phyloP scores from a whole-genome alignment of 768 basidiomycete species.

The Rhizopogon salebrosus region DNA sequence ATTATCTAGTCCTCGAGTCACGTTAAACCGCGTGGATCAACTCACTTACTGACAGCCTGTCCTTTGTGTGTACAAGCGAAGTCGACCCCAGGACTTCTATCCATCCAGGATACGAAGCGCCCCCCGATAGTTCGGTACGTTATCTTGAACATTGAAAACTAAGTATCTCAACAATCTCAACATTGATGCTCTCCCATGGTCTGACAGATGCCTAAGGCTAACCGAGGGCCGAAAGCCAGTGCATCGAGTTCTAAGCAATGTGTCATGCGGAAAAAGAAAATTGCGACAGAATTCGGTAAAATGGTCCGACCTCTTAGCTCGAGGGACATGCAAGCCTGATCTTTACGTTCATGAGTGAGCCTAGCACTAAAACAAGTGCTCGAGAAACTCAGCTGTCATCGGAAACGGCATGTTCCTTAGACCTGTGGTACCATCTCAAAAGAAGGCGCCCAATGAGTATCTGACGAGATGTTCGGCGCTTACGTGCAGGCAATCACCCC shows the following conservation, averaged over 20 bases:
- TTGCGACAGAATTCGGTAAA: no score
- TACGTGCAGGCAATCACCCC: background rate
- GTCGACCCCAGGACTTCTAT: conserved; percentile 4
- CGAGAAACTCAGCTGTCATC: background rate
- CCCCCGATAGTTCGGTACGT: conserved; percentile 1
- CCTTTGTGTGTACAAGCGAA: conserved; percentile 3
- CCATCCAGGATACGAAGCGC: background rate
- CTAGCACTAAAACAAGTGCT: background rate
- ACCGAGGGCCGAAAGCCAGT: background rate
- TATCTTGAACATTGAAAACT: background rate
- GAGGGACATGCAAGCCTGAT: background rate
- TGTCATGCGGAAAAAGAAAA: no score
- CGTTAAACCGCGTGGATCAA: conserved; percentile 7
- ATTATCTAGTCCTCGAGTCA: background rate
- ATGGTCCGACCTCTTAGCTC: no score
- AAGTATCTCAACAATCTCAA: background rate
- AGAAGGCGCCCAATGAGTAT: background rate
- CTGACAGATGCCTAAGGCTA: background rate
- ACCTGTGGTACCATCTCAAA: background rate
- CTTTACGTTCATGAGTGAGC: background rate
- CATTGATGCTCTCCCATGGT: background rate
- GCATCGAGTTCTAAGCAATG: no score
- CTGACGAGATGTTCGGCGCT: background rate
- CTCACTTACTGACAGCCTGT: background rate
- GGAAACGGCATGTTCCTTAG: background rate